Percentiles rank a stretch among this genome's conserved stretches.
These are phyloP conservation scores for Didymella exigua DNA, from an alignment of 2,329 filamentous ascomycete species.

Conservation along the genomic window DNA sequence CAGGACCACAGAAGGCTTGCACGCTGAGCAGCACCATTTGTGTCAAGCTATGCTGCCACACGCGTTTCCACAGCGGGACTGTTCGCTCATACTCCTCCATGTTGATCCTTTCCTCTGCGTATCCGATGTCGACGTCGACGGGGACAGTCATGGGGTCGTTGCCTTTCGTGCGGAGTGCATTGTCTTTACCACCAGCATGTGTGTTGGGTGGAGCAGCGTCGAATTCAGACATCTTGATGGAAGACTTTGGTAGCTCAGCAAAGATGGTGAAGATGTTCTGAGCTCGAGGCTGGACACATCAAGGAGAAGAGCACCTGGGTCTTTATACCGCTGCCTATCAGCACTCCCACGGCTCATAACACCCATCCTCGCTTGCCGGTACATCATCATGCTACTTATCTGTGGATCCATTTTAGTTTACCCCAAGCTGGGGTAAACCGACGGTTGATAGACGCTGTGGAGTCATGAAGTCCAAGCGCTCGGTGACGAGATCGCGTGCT, in stretches of 20 bases:
- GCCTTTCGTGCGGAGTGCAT: constrained; percentile 38
- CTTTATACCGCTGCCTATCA: constrained; percentile 25
- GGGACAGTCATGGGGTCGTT: constrained; percentile 31
- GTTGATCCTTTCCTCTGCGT: constrained; percentile 43
- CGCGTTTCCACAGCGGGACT: constrained; percentile 52
- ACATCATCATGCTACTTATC: constrained; percentile 27
- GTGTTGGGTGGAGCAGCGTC: constrained; percentile 43
- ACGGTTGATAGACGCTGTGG: constrained; percentile 24
- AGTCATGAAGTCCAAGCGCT: constrained; percentile 5
- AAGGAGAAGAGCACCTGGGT: constrained; percentile 6
- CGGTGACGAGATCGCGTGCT: constrained; percentile 9
- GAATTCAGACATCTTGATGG: constrained; percentile 33
- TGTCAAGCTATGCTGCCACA: constrained; percentile 56
- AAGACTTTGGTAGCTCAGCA: not conserved
- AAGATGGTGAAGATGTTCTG: not conserved
- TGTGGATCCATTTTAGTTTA: constrained; percentile 26
- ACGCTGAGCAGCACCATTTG: constrained; percentile 57
- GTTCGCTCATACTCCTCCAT: constrained; percentile 42
- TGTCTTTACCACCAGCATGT: constrained; percentile 38
- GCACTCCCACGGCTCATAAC: not conserved
- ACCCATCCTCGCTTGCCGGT: constrained; percentile 9
- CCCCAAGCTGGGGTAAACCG: constrained; percentile 32
- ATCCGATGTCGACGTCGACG: not conserved
- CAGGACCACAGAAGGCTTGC: constrained; percentile 50
- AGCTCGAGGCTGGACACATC: constrained; percentile 9